Conservation (phyloP, 176 grass and related monocot genomes). For the Hordeum marinum region DNA sequence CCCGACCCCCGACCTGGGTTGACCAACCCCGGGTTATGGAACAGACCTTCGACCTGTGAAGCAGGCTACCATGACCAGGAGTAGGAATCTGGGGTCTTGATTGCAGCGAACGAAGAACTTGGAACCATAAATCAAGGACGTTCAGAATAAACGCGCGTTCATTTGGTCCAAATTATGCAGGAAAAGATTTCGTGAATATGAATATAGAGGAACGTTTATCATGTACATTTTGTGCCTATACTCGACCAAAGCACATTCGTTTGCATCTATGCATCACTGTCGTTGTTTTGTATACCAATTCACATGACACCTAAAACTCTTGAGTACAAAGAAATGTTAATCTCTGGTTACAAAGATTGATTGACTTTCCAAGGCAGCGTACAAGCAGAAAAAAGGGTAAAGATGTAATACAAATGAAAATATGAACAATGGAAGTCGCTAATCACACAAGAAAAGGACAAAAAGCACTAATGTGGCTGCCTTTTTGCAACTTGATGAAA, state of each 20-base stretch:
- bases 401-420: background rate
- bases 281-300: background rate
- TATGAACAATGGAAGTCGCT: background rate
- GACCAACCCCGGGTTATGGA: no score
- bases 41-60: no score
- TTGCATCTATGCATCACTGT: background rate
- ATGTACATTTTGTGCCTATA: background rate
- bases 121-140: background rate
- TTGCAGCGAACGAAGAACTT: background rate
- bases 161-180: background rate
- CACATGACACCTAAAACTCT: background rate
- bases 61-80: background rate
- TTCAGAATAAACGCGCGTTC: background rate
- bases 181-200: background rate
- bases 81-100: background rate
- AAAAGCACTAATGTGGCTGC: background rate
- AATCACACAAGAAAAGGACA: background rate
- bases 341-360: background rate
- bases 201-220: background rate
- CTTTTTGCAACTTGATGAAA: background rate
- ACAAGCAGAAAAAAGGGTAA: background rate
- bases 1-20: no score
- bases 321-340: background rate
- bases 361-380: background rate
- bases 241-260: background rate